Percentiles rank a stretch among this genome's conserved stretches.
Conservation (phyloP, 768 basidiomycete genomes). For the Tulasnella sp. region DNA sequence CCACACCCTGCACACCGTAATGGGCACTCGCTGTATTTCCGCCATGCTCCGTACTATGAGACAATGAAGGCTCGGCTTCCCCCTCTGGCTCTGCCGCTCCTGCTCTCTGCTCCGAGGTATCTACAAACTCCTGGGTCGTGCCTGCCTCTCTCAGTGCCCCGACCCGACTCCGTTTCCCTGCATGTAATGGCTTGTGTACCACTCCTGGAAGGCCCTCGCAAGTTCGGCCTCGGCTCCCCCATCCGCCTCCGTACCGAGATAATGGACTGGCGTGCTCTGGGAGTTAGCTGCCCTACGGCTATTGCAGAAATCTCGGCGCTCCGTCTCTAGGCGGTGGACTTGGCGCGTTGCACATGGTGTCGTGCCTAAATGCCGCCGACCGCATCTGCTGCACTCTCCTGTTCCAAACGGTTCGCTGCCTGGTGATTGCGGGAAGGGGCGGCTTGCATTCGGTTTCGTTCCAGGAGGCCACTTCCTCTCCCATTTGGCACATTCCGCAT, state of each 20-base stretch:
- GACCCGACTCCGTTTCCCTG: not conserved
- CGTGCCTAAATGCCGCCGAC: not conserved
- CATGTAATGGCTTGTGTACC: not conserved
- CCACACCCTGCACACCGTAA: not conserved
- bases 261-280: not conserved
- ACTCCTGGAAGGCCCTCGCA: not conserved
- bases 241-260: not conserved
- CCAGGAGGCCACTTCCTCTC: not conserved
- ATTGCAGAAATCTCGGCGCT: not conserved
- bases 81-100: not conserved
- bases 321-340: not conserved
- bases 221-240: not conserved
- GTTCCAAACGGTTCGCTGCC: not conserved
- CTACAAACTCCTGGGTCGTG: not conserved
- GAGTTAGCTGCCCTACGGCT: not conserved
- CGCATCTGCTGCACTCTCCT: not conserved
- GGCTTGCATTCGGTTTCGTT: not conserved
- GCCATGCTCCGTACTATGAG: not conserved
- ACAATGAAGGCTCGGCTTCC: not conserved
- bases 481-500: not conserved
- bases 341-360: not conserved
- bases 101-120: not conserved
- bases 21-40: not conserved
- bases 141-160: not conserved
- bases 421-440: not conserved